phyloP scores from a whole-genome alignment of 371 early-diverging fungal genomes.

The Fennellomyces sp. region DNA sequence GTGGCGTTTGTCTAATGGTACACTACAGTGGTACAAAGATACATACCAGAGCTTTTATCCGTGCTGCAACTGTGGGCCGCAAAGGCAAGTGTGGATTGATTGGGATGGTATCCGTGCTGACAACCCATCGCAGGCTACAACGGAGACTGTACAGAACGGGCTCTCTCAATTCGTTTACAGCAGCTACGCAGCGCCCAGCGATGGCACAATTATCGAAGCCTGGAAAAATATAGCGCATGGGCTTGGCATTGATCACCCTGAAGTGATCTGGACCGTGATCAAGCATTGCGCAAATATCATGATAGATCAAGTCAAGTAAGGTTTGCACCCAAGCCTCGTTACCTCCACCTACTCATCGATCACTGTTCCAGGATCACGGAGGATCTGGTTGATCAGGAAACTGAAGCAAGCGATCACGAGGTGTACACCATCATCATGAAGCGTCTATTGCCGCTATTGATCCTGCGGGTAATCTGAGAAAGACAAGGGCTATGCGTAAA shows the following conservation, averaged over 20 bases:
- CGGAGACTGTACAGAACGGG: neutral
- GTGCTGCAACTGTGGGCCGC: constrained; percentile 17
- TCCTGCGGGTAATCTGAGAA: constrained; percentile 1
- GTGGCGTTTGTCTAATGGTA: neutral
- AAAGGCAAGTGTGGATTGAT: constrained; percentile 13
- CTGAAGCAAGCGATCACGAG: constrained; percentile 5
- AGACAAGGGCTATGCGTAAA: neutral
- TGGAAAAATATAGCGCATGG: constrained; percentile 5
- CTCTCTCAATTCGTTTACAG: constrained; percentile 2
- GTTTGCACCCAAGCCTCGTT: neutral
- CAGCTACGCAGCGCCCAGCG: constrained; percentile 1
- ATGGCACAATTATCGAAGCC: neutral
- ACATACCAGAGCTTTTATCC: constrained; percentile 9
- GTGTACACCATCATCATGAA: constrained; percentile 1
- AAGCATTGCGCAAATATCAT: constrained; percentile 13
- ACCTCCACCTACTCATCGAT: neutral
- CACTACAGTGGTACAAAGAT: neutral
- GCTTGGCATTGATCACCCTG: neutral
- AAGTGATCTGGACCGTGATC: constrained; percentile 2
- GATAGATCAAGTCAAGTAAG: constrained; percentile 16
- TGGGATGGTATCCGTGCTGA: neutral
- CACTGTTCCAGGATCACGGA: neutral
- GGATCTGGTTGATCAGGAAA: neutral
- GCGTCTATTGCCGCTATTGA: constrained; percentile 5
- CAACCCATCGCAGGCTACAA: neutral